phyloP scores from a whole-genome alignment of 2,329 filamentous ascomycete genomes.

The Helotiales sp. region DNA sequence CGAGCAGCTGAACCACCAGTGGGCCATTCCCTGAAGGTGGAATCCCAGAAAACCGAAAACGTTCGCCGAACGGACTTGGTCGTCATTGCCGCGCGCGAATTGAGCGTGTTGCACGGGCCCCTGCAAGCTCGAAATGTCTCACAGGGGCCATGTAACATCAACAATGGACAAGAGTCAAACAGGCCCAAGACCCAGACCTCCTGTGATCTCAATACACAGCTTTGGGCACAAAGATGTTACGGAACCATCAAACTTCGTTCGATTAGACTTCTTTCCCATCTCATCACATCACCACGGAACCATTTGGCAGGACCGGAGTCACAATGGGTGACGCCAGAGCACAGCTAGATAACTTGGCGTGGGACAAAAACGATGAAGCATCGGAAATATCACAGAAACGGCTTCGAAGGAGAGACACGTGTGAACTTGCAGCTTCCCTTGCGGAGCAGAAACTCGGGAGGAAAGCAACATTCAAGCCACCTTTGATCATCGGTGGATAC shows the following conservation, averaged over 20 bases:
- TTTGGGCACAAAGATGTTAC: not conserved
- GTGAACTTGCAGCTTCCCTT: constrained; percentile 20
- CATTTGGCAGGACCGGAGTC: not conserved
- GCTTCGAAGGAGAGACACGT: constrained; percentile 21
- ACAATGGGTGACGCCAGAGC: constrained; percentile 4
- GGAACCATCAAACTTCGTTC: not conserved
- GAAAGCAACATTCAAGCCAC: constrained; percentile 22
- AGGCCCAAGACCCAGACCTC: no score
- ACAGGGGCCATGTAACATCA: no score
- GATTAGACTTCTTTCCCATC: not conserved
- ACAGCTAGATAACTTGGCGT: constrained; percentile 29
- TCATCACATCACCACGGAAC: not conserved
- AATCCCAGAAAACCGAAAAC: no score
- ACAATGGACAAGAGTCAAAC: no score
- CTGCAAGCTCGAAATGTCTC: no score
- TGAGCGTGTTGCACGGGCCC: no score
- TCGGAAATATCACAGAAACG: constrained; percentile 26
- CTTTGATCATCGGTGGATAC: constrained; percentile 32
- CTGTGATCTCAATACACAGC: not conserved
- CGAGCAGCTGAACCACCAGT: no score
- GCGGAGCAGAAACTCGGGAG: constrained; percentile 23
- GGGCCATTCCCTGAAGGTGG: no score
- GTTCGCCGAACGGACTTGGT: no score
- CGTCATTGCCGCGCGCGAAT: no score
- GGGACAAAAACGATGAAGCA: constrained; percentile 34